Conservation (phyloP, 2,329 filamentous ascomycete species). For the Monosporascus sp. region DNA sequence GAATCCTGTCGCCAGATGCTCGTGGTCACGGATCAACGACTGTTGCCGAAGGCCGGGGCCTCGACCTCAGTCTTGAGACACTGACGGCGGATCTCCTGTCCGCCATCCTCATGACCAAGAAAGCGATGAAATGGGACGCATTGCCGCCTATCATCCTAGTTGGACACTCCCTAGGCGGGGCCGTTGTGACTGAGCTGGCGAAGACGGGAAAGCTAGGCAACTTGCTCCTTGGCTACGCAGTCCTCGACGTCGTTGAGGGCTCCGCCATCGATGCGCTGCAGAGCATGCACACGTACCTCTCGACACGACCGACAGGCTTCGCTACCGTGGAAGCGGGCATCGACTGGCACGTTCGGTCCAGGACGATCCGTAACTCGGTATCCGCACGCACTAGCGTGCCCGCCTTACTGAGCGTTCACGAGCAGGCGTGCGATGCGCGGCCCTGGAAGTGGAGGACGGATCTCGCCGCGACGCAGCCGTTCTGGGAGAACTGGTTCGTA, state of each 20-base stretch:
- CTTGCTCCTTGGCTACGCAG: constrained; percentile 75
- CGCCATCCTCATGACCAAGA: constrained; percentile 62
- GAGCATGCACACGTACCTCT: constrained; percentile 89
- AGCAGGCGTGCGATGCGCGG: constrained; percentile 21
- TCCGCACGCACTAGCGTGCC: constrained; percentile 89
- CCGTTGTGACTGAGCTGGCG: constrained; percentile 81
- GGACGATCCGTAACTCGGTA: constrained; percentile 76
- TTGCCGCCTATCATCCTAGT: constrained; percentile 76
- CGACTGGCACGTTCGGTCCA: constrained; percentile 87
- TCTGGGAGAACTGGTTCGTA: constrained; percentile 92
- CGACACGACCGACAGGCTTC: constrained; percentile 74
- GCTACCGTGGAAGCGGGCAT: constrained; percentile 73
- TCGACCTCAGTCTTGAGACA: constrained; percentile 68
- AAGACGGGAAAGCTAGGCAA: constrained; percentile 59
- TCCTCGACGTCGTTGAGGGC: constrained; percentile 92
- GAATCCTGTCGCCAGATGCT: constrained; percentile 80
- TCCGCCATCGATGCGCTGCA: constrained; percentile 91
- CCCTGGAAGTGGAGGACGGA: constrained; percentile 85
- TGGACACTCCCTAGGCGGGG: constrained; percentile 89
- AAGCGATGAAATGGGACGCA: constrained; percentile 64
- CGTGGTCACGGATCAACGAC: constrained; percentile 76
- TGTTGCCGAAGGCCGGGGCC: constrained; percentile 34
- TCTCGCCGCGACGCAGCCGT: constrained; percentile 74
- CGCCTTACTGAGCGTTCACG: constrained; percentile 53
- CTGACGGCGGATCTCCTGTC: constrained; percentile 67